A percentile compares a stretch with the other conserved stretches of the same genome.
Conservation (phyloP, 108 stramenopile species). For the Pseudonitzschia multiseries region DNA sequence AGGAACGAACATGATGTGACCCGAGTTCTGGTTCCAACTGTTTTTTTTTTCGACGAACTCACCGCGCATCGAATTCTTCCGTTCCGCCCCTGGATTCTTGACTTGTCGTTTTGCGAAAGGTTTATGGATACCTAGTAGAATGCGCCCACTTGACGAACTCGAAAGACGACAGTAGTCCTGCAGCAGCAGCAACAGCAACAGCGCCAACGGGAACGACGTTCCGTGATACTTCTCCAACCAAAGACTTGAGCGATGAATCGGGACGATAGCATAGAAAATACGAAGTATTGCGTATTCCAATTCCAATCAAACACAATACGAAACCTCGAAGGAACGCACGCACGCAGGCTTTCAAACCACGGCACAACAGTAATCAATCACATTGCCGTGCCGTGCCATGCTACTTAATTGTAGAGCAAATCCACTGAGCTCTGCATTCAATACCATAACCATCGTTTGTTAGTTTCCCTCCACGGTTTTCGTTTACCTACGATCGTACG, state of each 20-base stretch:
- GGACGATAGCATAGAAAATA: not conserved
- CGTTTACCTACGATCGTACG: too few relatives aligned
- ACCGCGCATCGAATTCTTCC: not conserved
- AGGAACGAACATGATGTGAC: not conserved
- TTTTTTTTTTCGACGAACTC: not conserved
- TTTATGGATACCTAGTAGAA: slow-evolving; percentile 41
- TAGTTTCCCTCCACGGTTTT: too few relatives aligned
- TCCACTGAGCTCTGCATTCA: too few relatives aligned
- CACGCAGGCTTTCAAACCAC: too few relatives aligned
- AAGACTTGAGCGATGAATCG: not conserved
- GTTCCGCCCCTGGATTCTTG: not conserved
- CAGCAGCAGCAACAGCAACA: not conserved
- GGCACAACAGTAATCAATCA: too few relatives aligned
- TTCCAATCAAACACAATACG: too few relatives aligned
- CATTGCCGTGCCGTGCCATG: too few relatives aligned
- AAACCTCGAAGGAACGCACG: too few relatives aligned
- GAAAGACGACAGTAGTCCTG: not conserved
- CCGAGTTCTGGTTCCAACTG: slow-evolving; percentile 6
- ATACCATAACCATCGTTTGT: too few relatives aligned
- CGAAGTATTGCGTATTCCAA: too few relatives aligned
- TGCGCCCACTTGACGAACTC: slow-evolving; percentile 31
- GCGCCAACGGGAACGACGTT: not conserved
- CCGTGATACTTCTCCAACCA: not conserved
- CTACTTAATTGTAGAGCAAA: too few relatives aligned
- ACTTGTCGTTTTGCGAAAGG: not conserved